Evolutionary conservation across 352 stramenopile species (phyloP).

Genomic region (Phytophthora rubi): DNA sequence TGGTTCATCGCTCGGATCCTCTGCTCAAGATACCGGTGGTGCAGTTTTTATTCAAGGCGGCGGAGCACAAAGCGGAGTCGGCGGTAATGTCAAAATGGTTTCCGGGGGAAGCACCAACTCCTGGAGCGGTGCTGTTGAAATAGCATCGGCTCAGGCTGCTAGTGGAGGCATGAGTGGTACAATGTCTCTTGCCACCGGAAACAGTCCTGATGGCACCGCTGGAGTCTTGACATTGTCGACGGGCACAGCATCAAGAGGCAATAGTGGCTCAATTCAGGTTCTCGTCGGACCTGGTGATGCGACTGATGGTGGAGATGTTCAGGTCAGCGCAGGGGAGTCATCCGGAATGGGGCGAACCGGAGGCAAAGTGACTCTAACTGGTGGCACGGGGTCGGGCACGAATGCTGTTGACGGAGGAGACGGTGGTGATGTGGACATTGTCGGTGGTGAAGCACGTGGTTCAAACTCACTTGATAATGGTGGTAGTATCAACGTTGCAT

Average conservation of each 20-base stretch:
- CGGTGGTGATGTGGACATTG: constrained; percentile 84
- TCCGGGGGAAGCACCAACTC: constrained; percentile 61
- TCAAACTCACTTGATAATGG: constrained; percentile 90
- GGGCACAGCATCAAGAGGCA: constrained; percentile 60
- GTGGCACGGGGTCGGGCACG: constrained; percentile 65
- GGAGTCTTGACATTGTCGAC: constrained; percentile 48
- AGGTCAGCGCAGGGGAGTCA: constrained; percentile 67
- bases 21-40: constrained; percentile 62
- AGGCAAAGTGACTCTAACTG: constrained; percentile 55
- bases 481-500: constrained; percentile 76
- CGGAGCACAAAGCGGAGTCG: constrained; percentile 54
- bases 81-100: constrained; percentile 50
- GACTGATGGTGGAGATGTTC: constrained; percentile 64
- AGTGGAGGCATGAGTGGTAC: constrained; percentile 63
- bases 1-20: constrained; percentile 59
- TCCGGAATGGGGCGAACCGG: constrained; percentile 56
- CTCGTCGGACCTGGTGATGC: constrained; percentile 60
- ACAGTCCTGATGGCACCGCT: constrained; percentile 45
- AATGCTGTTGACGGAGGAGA: constrained; percentile 91
- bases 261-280: constrained; percentile 67
- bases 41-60: constrained; percentile 58
- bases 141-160: constrained; percentile 57
- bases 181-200: constrained; percentile 55
- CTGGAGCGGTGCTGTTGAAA: constrained; percentile 57
- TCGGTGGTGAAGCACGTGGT: constrained; percentile 89